A percentile compares a stretch with the other conserved stretches of the same genome.
Conservation (phyloP, 164 flowering plant species). For the Stephania yunnanensis region DNA sequence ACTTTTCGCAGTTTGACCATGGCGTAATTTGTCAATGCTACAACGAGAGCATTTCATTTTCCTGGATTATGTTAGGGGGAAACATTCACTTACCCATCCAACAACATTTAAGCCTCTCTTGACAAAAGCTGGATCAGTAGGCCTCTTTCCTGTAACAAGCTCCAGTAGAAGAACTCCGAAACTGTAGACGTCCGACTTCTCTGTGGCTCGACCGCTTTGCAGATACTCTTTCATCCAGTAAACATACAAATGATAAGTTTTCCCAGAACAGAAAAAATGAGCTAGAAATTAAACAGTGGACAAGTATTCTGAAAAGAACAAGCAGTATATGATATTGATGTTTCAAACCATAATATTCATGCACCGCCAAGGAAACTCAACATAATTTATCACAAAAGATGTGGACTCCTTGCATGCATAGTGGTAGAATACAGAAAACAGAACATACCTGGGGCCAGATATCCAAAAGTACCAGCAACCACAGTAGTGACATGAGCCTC, state of each 20-base stretch:
- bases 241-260: neutral
- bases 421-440: neutral
- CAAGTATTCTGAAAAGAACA: neutral
- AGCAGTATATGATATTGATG: neutral
- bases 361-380: neutral
- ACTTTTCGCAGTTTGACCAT: too few species aligned
- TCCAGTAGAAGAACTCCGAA: constrained; percentile 92
- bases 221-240: constrained; percentile 49
- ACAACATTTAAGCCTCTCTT: constrained; percentile 80
- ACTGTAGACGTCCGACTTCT: constrained; percentile 92
- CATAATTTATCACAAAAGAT: neutral
- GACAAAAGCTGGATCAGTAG: constrained; percentile 82
- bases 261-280: neutral
- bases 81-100: constrained; percentile 68
- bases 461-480: constrained; percentile 98
- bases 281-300: neutral
- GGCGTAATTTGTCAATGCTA: too few species aligned
- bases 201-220: constrained; percentile 90
- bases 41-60: too few species aligned
- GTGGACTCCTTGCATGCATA: neutral
- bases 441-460: constrained; percentile 78
- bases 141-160: constrained; percentile 95
- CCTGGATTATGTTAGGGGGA: too few species aligned
- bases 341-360: too few species aligned
- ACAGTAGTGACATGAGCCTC: constrained; percentile 92